Evolutionary conservation across 2,329 filamentous ascomycete genomes (phyloP).

Genomic region (Fusarium sp.): DNA sequence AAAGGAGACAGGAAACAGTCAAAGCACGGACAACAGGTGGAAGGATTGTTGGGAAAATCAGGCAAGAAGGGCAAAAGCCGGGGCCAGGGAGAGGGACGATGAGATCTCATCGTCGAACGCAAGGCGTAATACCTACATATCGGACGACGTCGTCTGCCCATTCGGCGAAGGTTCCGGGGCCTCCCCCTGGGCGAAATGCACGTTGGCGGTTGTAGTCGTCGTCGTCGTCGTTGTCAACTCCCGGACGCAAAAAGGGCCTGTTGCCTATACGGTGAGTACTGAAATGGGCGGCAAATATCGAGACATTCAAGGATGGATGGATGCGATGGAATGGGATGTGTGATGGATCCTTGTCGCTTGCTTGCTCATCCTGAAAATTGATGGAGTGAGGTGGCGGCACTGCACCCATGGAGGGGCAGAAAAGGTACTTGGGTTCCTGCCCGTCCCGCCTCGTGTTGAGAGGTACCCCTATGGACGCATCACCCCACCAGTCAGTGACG

Average conservation of each 20-base stretch:
- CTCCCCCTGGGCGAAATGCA: neutral
- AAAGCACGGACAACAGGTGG: neutral
- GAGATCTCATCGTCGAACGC: constrained; percentile 29
- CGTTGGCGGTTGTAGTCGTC: neutral
- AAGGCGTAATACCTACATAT: constrained; percentile 17
- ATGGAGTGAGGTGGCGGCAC: constrained; percentile 32
- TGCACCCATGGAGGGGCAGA: constrained; percentile 26
- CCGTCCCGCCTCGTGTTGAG: neutral
- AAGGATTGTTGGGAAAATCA: constrained; percentile 2
- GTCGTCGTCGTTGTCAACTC: neutral
- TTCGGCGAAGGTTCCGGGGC: constrained; percentile 38
- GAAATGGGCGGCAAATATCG: constrained; percentile 28
- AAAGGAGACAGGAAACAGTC: neutral
- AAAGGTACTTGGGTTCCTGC: constrained; percentile 14
- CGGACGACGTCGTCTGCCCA: constrained; percentile 24
- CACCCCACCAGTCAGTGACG: constrained; percentile 30
- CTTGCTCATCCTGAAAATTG: neutral
- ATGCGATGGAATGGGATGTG: neutral
- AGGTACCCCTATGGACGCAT: constrained; percentile 32
- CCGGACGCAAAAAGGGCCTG: neutral
- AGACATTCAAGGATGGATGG: neutral
- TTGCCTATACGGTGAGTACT: neutral
- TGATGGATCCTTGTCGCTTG: neutral
- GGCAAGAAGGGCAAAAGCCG: constrained; percentile 11
- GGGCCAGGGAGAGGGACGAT: constrained; percentile 2